These are phyloP conservation scores for Pezicula radicicola DNA, from an alignment of 2,329 filamentous ascomycete species.

Conservation along the genomic window DNA sequence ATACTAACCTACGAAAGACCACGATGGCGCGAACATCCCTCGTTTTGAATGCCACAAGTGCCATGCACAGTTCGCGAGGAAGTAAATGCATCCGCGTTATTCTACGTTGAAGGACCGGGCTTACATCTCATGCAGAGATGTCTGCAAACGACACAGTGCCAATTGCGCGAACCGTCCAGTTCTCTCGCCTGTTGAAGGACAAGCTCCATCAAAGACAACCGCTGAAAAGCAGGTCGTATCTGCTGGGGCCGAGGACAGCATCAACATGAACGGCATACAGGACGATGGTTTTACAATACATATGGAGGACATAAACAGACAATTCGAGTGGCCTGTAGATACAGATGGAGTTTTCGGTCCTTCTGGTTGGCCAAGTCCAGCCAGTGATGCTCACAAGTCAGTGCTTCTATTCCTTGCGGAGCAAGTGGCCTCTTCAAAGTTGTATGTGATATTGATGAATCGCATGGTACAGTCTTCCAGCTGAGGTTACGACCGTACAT, in stretches of 20 bases:
- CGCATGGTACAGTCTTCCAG: neutral
- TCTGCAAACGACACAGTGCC: conserved; percentile 4
- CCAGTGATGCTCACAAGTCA: too few relatives aligned
- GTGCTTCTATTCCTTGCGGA: too few relatives aligned
- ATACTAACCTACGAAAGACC: conserved; percentile 1
- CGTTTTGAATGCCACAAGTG: conserved; percentile 5
- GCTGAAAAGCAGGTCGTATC: neutral
- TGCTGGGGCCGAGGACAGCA: too few relatives aligned
- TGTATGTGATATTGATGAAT: neutral
- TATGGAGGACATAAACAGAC: too few relatives aligned
- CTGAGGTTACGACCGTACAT: neutral
- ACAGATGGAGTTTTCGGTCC: too few relatives aligned
- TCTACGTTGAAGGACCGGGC: neutral
- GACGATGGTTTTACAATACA: too few relatives aligned
- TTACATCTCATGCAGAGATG: conserved; percentile 1
- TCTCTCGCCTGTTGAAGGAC: neutral
- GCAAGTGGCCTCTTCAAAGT: too few relatives aligned
- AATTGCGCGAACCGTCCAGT: neutral
- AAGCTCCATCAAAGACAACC: neutral
- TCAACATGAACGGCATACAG: too few relatives aligned
- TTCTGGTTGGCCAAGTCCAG: too few relatives aligned
- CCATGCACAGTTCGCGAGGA: conserved; percentile 4
- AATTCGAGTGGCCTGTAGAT: too few relatives aligned
- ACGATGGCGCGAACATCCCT: neutral
- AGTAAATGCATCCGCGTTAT: neutral